phyloP scores from a whole-genome alignment of 306 rosid genomes.

The Corylus avellana region DNA sequence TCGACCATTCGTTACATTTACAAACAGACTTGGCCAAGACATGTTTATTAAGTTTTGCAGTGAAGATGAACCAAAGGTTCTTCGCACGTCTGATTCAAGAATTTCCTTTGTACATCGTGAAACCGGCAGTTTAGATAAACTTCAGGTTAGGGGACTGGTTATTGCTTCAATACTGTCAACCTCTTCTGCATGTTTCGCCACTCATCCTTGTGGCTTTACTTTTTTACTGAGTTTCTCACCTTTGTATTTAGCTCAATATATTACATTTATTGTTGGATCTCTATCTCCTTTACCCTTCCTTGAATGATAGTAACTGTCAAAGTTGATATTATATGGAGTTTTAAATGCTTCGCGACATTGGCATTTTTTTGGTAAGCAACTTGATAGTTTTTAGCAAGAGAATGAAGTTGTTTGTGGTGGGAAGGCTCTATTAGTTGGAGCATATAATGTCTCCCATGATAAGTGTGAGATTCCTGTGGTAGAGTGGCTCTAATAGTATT shows the following conservation, averaged over 20 bases:
- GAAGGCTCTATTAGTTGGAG: neutral
- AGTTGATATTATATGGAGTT: neutral
- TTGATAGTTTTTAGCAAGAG: too few species aligned
- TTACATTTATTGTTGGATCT: neutral
- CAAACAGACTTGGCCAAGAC: slow-evolving; percentile 90
- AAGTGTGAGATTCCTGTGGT: neutral
- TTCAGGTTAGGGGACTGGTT: slow-evolving; percentile 62
- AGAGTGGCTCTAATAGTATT: neutral
- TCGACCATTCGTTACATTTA: slow-evolving; percentile 91
- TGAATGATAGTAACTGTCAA: neutral
- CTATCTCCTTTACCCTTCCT: neutral
- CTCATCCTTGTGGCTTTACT: slow-evolving; percentile 10
- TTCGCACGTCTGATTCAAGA: slow-evolving; percentile 78
- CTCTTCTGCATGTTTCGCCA: slow-evolving; percentile 10
- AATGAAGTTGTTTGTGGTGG: neutral
- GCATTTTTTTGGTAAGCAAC: neutral
- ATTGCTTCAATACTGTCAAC: neutral
- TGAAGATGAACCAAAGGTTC: slow-evolving; percentile 85
- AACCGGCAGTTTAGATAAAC: slow-evolving; percentile 62
- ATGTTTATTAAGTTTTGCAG: slow-evolving; percentile 64
- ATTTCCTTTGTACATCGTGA: slow-evolving; percentile 58
- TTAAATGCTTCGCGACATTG: neutral
- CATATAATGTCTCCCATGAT: neutral
- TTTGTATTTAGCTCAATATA: neutral
- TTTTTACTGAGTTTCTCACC: slow-evolving; percentile 9